Conservation (phyloP, 2,329 filamentous ascomycete genomes). For the Nigrograna mackinnonii region DNA sequence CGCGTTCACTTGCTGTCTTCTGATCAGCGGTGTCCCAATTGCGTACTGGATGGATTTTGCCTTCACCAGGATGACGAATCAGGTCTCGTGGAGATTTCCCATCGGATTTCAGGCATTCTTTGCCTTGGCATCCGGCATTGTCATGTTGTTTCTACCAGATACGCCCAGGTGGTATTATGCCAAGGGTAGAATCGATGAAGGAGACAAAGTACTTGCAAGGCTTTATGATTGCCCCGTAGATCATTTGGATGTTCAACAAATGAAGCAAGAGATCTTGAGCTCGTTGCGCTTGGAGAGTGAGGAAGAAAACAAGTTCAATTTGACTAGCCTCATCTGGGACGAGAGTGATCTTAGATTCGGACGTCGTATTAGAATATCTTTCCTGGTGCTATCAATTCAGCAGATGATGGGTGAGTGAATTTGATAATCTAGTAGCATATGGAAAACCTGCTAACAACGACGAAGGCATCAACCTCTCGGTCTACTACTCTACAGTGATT, state of each 20-base stretch:
- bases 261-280: slow-evolving; percentile 27
- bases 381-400: slow-evolving; percentile 31
- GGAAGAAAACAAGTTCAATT: slow-evolving; percentile 30
- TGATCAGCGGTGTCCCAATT: slow-evolving; percentile 50
- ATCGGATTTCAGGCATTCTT: slow-evolving; percentile 54
- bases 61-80: slow-evolving; percentile 46
- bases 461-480: slow-evolving; percentile 25
- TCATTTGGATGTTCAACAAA: slow-evolving; percentile 13
- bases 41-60: slow-evolving; percentile 56
- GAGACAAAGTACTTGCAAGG: slow-evolving; percentile 48
- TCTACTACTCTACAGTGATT: slow-evolving; percentile 39
- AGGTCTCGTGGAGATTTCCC: slow-evolving; percentile 49
- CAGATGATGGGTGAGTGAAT: slow-evolving; percentile 14
- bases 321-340: slow-evolving; percentile 37
- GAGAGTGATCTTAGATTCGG: slow-evolving; percentile 38
- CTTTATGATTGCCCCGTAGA: slow-evolving; percentile 32
- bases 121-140: slow-evolving; percentile 46
- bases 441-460: too few relatives aligned
- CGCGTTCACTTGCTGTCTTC: slow-evolving; percentile 50
- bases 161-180: slow-evolving; percentile 49
- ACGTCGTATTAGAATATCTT: slow-evolving; percentile 42
- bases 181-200: slow-evolving; percentile 46
- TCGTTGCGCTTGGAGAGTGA: slow-evolving; percentile 26
- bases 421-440: too few relatives aligned
- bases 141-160: slow-evolving; percentile 49